phyloP scores from a whole-genome alignment of 2,329 filamentous ascomycete genomes.

The Exserohilum turcica region DNA sequence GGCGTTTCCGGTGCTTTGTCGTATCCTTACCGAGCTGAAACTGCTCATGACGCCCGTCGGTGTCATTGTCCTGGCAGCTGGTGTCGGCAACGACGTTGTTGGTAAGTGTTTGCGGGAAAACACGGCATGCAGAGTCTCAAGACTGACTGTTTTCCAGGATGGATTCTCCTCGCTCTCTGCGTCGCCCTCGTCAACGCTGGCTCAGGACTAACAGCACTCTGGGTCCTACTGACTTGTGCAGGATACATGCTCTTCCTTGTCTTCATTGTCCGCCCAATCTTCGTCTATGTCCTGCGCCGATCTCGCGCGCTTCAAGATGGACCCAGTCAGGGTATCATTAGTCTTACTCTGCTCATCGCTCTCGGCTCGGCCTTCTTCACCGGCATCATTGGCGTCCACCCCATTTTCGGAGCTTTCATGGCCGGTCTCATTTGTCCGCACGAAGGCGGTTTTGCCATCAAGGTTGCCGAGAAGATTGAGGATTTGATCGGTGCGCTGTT shows the following conservation, averaged over 20 bases:
- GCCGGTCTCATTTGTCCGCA: conserved; percentile 89
- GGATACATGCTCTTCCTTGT: conserved; percentile 79
- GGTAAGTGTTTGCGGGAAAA: conserved; percentile 43
- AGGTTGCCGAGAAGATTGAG: conserved; percentile 91
- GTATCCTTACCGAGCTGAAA: conserved; percentile 90
- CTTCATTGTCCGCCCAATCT: conserved; percentile 72
- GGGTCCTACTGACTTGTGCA: conserved; percentile 75
- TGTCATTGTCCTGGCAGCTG: conserved; percentile 85
- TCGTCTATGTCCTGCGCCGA: conserved; percentile 73
- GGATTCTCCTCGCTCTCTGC: conserved; percentile 90
- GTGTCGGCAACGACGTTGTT: conserved; percentile 89
- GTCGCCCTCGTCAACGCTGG: conserved; percentile 91
- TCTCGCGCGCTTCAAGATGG: conserved; percentile 84
- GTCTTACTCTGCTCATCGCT: conserved; percentile 78
- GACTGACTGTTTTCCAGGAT: conserved; percentile 54
- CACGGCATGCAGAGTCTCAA: background rate
- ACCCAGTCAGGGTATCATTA: conserved; percentile 82
- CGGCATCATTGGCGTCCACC: conserved; percentile 86
- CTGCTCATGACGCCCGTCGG: conserved; percentile 82
- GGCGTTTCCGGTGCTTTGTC: conserved; percentile 87
- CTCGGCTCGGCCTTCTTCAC: conserved; percentile 86
- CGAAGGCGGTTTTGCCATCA: conserved; percentile 87
- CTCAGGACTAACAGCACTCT: conserved; percentile 80
- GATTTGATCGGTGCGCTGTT: conserved; percentile 85
- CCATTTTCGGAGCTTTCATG: conserved; percentile 93